Base-by-base conservation (phyloP, 108 stramenopile genomes). In the Ochromonas danica region DNA sequence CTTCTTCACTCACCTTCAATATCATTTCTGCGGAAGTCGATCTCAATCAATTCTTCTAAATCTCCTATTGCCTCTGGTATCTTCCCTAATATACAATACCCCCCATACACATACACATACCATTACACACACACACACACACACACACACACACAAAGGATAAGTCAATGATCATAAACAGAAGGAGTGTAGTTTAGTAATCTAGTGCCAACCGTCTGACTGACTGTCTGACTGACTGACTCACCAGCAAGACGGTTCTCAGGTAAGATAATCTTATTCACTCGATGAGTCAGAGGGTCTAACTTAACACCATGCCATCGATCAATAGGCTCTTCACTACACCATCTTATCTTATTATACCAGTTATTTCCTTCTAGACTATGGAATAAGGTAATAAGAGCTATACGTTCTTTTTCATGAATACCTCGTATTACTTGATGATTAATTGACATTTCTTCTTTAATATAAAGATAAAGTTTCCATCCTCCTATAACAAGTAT, bases 311-410 rank as follows among this genome's bases (percentile, higher is more conserved):
- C 63, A 6, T 67, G 3, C 63, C 63, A 67, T 67, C 30, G 17
- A 3, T 25, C 31, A 31, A 67, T 67, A 3, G 63, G 63, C 31
- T 67, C 63, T 6, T 28, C 6, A 33, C 33, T 35, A 25, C 63
- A 67, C 63, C 63, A 67, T 67, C 63, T 28, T 33, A 25, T 67
- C 35, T 67, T 67, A 67, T 67, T 25, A 14, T 67, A 14, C 63
- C 63, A 67, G 6, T 28, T 67, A 6, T 67, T 67, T 31, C 63
- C 63, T 14, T 36, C 31, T 10, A 67, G 31, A 10, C 14, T 10
- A 67, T 67, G 6, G 31, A 67, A 67, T 67, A 67, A 35, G 17
- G 51, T 22, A 57, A 57, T 22, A 22, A 57, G 51, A 10, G 51
- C 51, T 22, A 17, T 22, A 17, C 51, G 10, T 57, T 57, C 51